phyloP scores from a whole-genome alignment of 2,329 filamentous ascomycete genomes.

The Trichoderma semiorbis region DNA sequence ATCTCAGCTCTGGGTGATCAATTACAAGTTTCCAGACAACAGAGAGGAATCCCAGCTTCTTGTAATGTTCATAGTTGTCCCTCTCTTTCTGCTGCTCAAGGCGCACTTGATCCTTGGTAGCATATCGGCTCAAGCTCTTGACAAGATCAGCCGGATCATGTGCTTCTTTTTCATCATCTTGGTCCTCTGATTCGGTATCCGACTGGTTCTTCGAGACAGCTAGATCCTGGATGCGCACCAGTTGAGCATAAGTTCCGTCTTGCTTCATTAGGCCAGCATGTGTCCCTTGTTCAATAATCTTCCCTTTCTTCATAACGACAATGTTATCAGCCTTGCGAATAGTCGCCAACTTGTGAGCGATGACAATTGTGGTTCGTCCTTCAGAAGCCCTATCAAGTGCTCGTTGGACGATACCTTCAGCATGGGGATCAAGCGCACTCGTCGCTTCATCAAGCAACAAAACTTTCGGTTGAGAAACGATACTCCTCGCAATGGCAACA shows the following conservation, averaged over 20 bases:
- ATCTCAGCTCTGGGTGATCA: constrained; percentile 36
- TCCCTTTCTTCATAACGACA: constrained; percentile 56
- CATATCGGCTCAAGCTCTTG: constrained; percentile 33
- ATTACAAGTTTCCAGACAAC: constrained; percentile 35
- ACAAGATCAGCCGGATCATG: constrained; percentile 23
- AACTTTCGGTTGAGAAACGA: constrained; percentile 45
- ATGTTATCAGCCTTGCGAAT: constrained; percentile 61
- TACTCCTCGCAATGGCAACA: constrained; percentile 53
- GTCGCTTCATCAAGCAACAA: constrained; percentile 67
- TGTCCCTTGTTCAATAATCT: constrained; percentile 54
- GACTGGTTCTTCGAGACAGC: constrained; percentile 25
- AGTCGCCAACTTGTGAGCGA: constrained; percentile 57
- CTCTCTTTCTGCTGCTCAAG: constrained; percentile 36
- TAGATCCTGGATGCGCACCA: constrained; percentile 45
- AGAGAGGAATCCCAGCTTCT: constrained; percentile 32
- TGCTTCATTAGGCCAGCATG: constrained; percentile 51
- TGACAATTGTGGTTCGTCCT: constrained; percentile 59
- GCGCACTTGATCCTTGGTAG: constrained; percentile 29
- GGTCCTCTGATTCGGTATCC: constrained; percentile 25
- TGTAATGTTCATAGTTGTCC: constrained; percentile 31
- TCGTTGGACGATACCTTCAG: constrained; percentile 49
- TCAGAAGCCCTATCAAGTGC: constrained; percentile 51
- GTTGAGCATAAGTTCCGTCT: constrained; percentile 47
- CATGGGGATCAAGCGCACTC: constrained; percentile 45
- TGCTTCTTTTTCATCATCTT: constrained; percentile 22